phyloP scores from a whole-genome alignment of 768 basidiomycete genomes.

The Suillus spraguei region DNA sequence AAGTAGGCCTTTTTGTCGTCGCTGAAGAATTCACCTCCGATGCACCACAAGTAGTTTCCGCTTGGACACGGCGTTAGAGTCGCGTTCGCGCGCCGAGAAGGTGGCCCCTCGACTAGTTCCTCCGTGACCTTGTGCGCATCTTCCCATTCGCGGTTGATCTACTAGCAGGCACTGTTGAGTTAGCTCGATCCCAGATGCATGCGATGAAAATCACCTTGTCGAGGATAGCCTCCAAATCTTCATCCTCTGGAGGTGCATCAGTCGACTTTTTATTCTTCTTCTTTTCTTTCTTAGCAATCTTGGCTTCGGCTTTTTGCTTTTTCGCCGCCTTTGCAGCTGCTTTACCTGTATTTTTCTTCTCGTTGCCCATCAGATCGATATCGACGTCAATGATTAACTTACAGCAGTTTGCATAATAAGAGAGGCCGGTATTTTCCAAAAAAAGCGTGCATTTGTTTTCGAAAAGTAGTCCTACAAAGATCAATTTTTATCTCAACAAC shows the following conservation, averaged over 20 bases:
- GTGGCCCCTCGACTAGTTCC: conserved; percentile 81
- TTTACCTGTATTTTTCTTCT: conserved; percentile 30
- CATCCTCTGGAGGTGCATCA: conserved; percentile 65
- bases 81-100: conserved; percentile 81
- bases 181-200: conserved; percentile 7
- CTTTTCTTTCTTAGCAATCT: conserved; percentile 68
- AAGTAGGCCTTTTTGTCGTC: conserved; percentile 86
- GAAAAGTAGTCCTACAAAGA: no score
- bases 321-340: conserved; percentile 59
- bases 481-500: no score
- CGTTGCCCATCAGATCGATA: conserved; percentile 19
- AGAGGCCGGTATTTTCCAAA: no score
- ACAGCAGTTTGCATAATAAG: no score
- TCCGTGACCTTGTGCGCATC: conserved; percentile 81
- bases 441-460: no score
- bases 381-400: neutral
- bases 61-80: conserved; percentile 79
- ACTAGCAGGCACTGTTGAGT: conserved; percentile 34
- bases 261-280: conserved; percentile 56
- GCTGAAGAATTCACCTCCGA: conserved; percentile 86
- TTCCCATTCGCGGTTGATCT: conserved; percentile 86
- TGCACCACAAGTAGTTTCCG: conserved; percentile 81
- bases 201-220: conserved; percentile 56
- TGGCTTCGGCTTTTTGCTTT: conserved; percentile 67
- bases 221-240: conserved; percentile 84